Evolutionary conservation across 352 stramenopile genomes (phyloP).

Genomic region (Globisporangium barbulae): DNA sequence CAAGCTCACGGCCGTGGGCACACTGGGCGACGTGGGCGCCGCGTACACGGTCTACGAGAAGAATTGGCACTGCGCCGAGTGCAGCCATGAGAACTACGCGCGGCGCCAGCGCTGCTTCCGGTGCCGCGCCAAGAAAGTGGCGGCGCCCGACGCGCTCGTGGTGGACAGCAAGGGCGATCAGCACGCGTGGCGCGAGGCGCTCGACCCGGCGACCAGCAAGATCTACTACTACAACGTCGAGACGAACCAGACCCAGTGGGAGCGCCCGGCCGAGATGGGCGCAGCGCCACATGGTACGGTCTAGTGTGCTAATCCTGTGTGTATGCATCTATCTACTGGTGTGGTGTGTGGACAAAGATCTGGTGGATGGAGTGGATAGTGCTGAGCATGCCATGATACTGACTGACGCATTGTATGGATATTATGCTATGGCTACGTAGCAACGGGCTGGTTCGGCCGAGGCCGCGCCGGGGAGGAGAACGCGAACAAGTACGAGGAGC

Average conservation of each 20-base stretch:
- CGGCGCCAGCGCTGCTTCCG: slow-evolving; percentile 68
- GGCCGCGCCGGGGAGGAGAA: slow-evolving; percentile 73
- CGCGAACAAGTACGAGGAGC: slow-evolving; percentile 70
- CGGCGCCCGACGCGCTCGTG: slow-evolving; percentile 52
- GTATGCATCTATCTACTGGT: neutral
- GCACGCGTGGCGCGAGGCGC: slow-evolving; percentile 87
- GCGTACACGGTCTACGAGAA: slow-evolving; percentile 89
- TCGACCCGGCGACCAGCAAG: slow-evolving; percentile 87
- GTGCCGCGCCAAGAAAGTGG: slow-evolving; percentile 77
- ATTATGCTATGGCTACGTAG: slow-evolving; percentile 20
- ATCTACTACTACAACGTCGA: slow-evolving; percentile 94
- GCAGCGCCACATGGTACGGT: slow-evolving; percentile 68
- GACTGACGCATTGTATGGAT: neutral
- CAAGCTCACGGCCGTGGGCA: slow-evolving; percentile 75
- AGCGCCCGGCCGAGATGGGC: slow-evolving; percentile 89
- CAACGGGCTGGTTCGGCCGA: slow-evolving; percentile 93
- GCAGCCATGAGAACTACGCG: slow-evolving; percentile 86
- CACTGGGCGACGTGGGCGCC: slow-evolving; percentile 75
- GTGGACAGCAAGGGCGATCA: slow-evolving; percentile 42
- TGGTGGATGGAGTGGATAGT: neutral
- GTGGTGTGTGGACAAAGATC: neutral
- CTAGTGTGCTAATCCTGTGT: neutral
- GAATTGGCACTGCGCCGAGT: slow-evolving; percentile 87
- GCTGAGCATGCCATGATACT: neutral
- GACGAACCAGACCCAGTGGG: slow-evolving; percentile 88